Conservation (phyloP, 1,139 yeast species). For the Suhomyces guaymorum region DNA sequence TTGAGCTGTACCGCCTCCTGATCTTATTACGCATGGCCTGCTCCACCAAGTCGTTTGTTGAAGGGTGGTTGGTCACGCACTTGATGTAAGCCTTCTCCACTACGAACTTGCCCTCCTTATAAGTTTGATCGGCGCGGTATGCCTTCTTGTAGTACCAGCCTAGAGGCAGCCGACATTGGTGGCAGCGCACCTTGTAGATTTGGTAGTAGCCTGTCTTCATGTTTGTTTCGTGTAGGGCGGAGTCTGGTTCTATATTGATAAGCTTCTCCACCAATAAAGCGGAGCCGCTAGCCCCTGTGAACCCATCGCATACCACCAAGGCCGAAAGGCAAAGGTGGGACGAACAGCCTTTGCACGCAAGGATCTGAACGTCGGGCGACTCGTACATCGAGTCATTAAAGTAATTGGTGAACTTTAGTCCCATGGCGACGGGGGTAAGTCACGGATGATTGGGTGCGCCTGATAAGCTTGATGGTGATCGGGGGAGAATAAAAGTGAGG, state of each 20-base stretch:
- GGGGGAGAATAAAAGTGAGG: too few species aligned
- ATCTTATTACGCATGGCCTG: slow-evolving; percentile 31
- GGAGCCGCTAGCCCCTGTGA: slow-evolving; percentile 53
- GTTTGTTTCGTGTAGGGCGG: slow-evolving; percentile 33
- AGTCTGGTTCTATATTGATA: slow-evolving; percentile 42
- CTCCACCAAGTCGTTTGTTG: slow-evolving; percentile 25
- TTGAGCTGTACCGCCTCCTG: slow-evolving; percentile 23
- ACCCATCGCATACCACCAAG: slow-evolving; percentile 50
- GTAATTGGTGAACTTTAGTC: slow-evolving; percentile 40
- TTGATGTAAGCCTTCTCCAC: slow-evolving; percentile 51
- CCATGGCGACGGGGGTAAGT: slow-evolving; percentile 26
- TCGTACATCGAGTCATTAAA: slow-evolving; percentile 39
- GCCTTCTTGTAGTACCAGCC: slow-evolving; percentile 83
- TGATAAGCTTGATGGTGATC: too few species aligned
- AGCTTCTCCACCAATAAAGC: slow-evolving; percentile 54
- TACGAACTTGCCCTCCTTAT: slow-evolving; percentile 79
- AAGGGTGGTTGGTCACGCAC: slow-evolving; percentile 18
- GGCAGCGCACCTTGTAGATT: slow-evolving; percentile 65
- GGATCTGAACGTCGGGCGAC: slow-evolving; percentile 39
- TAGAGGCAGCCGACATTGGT: slow-evolving; percentile 58
- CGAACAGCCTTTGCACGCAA: slow-evolving; percentile 53
- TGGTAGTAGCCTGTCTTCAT: slow-evolving; percentile 76
- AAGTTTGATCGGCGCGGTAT: slow-evolving; percentile 53
- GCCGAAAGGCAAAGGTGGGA: slow-evolving; percentile 52
- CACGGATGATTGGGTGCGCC: too few species aligned